Base-by-base conservation (phyloP, 108 stramenopile genomes). In the Pseudonitzschia delicatissima region DNA sequence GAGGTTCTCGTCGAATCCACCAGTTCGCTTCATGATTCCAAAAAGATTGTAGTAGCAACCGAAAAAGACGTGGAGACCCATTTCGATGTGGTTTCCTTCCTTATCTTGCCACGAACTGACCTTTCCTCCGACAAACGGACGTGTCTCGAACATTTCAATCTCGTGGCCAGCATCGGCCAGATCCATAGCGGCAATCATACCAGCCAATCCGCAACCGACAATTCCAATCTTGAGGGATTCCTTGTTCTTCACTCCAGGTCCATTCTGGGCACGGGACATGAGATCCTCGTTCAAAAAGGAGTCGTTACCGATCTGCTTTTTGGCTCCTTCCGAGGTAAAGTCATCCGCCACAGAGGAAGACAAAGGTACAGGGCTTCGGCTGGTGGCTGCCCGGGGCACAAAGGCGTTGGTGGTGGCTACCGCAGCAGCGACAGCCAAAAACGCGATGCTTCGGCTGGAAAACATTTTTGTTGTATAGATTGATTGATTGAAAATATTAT, bases 21-120 rank as follows among this genome's bases (percentile, higher is more conserved):
- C 95, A 17, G 93, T 90, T n/a, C 97, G 86, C 49, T 94, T 90
- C 94, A 97, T 95, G 71, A 97, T 97, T n/a, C 97, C 97, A 68
- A 94, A 97, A 31, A 97, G 86, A 66, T 97, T 97, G 87, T 97
- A 97, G 76, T 97, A 97, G 67, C 97, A 97, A 7, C 97, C 97
- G 64, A 97, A 97, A 75, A 97, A 97, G 51, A 97, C 97, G 60
- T 97, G 97, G 35, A 97, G 83, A 23, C 97, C 97, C 97, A 96
- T 96, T 83, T 97, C 97, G 63, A 97, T 97, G 72, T 97, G 97
- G 78, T 97, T 97, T 34, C 94, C 97, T 4, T 97, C 94, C 80
- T 96, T 96, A 66, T 97, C 97, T 62, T 82, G 69, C 97, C 97
- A 97, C 28, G 92, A 93, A 42, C 79, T 77, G 27, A 96, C 97